These are phyloP conservation scores for Isoetes engelmannii DNA, from an alignment of 83 land plant species.

Conservation along the genomic window DNA sequence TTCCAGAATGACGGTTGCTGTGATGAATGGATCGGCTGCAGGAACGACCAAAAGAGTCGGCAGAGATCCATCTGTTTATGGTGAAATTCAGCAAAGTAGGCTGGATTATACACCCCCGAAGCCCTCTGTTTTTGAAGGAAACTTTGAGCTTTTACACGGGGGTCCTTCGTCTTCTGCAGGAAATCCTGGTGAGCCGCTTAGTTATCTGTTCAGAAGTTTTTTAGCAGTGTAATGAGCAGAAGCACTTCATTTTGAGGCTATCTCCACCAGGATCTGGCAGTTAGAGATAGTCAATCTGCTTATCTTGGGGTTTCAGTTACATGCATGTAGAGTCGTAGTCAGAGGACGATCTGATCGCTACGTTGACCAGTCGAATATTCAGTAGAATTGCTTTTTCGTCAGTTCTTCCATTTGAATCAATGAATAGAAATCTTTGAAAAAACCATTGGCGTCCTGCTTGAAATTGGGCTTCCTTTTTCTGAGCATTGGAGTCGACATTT, in stretches of 20 bases:
- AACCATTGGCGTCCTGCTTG: neutral
- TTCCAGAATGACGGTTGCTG: too few relatives aligned
- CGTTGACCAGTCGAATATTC: neutral
- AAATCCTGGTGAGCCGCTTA: slow-evolving; percentile 48
- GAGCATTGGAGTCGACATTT: neutral
- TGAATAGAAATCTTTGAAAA: neutral
- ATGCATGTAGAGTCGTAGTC: neutral
- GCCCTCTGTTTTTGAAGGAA: slow-evolving; percentile 54
- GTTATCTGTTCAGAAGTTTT: neutral
- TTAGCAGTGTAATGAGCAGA: too few relatives aligned
- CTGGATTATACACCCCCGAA: slow-evolving; percentile 66
- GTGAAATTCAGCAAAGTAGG: slow-evolving; percentile 73
- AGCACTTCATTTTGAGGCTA: neutral
- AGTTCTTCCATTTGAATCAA: neutral
- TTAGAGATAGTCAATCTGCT: neutral
- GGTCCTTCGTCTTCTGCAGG: slow-evolving; percentile 87
- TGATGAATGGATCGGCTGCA: too few relatives aligned
- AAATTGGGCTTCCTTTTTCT: neutral
- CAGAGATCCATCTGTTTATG: slow-evolving; percentile 57
- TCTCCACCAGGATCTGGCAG: neutral
- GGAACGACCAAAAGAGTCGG: neutral
- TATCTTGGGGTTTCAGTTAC: neutral
- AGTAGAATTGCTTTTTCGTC: too few relatives aligned
- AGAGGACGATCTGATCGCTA: neutral
- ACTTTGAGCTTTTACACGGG: slow-evolving; percentile 65